Base-by-base conservation (phyloP, 202 grass and related monocot species). In the Thinopyrum obtusiflorum region DNA sequence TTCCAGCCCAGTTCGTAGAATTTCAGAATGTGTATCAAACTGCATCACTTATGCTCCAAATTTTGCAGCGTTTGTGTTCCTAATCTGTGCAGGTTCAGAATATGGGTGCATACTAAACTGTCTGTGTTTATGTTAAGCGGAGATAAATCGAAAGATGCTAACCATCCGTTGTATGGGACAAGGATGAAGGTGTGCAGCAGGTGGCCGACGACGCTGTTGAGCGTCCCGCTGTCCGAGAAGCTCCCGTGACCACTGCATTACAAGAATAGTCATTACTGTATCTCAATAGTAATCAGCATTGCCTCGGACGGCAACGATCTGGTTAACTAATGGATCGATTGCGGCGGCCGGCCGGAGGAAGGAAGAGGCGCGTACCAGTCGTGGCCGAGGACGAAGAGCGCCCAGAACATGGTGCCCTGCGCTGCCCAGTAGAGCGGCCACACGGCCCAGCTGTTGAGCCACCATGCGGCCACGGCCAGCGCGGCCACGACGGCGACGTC, bases 121-220 rank as follows among this genome's bases (percentile, higher is more conserved):
- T 29, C 5, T 28, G 25, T 13, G 7, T 6, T 11, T 25, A 24
- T 26, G 10, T 25, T 72, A 6, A 25, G 18, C 5, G 1, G 14
- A 13, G 40, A 14, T 2, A 8, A 4, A 44, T 40, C 1, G 39
- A 14, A 72, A 44, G 10, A 44, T 14, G 13, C 37, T 72, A 65
- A 95, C 96, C 97, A 99, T 79, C 97, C 97, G 69, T 99, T 81
- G 82, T 94, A 99, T 2, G 97, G 97, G 72, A 97, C 93, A 68
- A 99, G 88, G 79, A 99, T 94, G 88, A 39, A 75, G n/a, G 84
- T 87, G 87, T 99, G 97, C 1, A 99, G 97, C 0, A 94, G 26
- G 27, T 93, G 97, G 0, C 97, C 97, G 7, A 97, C 87, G 9
- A 89, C 79, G 68, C 73, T 86, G 91, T 99, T 99, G 20, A 99